phyloP scores from a whole-genome alignment of 768 basidiomycete genomes.

The Pleurotus sapidus region DNA sequence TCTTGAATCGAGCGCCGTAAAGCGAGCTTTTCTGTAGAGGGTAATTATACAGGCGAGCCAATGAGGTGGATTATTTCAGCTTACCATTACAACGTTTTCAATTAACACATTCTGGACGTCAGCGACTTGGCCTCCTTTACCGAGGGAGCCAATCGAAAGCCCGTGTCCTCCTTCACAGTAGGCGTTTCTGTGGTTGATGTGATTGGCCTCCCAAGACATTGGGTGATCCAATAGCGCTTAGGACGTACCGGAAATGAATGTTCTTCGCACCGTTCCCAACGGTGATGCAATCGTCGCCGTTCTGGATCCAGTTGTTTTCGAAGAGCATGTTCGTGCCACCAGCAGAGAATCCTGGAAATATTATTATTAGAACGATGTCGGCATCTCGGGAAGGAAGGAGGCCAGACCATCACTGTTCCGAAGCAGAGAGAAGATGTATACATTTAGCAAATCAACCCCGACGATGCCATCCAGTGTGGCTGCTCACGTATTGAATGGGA shows the following conservation, averaged over 20 bases:
- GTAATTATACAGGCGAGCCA: background rate
- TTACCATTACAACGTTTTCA: slow-evolving; percentile 43
- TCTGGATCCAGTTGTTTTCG: slow-evolving; percentile 54
- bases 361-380: background rate
- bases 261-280: slow-evolving; percentile 55
- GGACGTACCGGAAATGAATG: slow-evolving; percentile 42
- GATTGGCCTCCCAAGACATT: background rate
- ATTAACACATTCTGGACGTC: slow-evolving; percentile 59
- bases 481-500: slow-evolving; percentile 61
- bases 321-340: slow-evolving; percentile 56
- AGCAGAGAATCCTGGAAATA: slow-evolving; percentile 44
- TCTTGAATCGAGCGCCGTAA: slow-evolving; percentile 66
- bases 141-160: slow-evolving; percentile 54
- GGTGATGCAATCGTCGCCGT: slow-evolving; percentile 63
- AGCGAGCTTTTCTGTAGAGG: slow-evolving; percentile 40
- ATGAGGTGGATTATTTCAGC: background rate
- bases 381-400: too few species aligned
- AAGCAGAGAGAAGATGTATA: background rate
- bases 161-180: slow-evolving; percentile 61
- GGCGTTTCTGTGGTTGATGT: slow-evolving; percentile 30
- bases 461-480: too few species aligned
- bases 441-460: too few species aligned
- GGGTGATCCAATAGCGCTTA: too few species aligned
- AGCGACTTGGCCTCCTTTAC: slow-evolving; percentile 41
- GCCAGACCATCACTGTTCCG: slow-evolving; percentile 32